A percentile compares a stretch with the other conserved stretches of the same genome.
Conservation (phyloP, 78 protist genomes). For the Creolimax fragrantissima region DNA sequence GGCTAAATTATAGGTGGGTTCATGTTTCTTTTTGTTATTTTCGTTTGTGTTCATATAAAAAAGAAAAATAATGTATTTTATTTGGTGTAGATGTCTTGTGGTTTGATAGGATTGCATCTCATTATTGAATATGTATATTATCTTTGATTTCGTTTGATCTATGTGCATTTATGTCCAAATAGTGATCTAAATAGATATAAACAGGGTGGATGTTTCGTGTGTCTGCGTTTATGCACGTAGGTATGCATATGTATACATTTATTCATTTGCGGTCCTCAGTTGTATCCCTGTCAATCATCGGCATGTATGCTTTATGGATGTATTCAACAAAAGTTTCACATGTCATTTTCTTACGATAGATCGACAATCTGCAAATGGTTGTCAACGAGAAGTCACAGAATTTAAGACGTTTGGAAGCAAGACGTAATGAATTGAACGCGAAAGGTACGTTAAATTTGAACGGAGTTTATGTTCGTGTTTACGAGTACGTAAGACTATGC, state of each 20-base stretch:
- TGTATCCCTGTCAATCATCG: too few species aligned
- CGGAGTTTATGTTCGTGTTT: neutral
- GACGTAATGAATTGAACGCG: conserved; percentile 88
- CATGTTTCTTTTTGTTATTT: too few species aligned
- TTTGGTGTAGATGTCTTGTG: too few species aligned
- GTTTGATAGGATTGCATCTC: too few species aligned
- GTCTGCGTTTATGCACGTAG: neutral
- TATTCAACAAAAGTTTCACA: neutral
- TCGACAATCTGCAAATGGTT: conserved; percentile 33
- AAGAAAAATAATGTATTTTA: too few species aligned
- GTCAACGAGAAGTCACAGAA: conserved; percentile 61
- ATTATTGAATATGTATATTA: too few species aligned
- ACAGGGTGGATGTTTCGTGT: neutral
- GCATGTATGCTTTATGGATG: too few species aligned
- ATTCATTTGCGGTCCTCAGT: too few species aligned
- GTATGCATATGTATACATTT: neutral
- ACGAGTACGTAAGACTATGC: neutral
- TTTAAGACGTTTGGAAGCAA: conserved; percentile 88
- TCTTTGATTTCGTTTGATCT: too few species aligned
- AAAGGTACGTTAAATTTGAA: conserved; percentile 20
- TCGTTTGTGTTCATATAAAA: too few species aligned
- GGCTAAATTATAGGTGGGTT: too few species aligned
- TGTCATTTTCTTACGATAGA: neutral
- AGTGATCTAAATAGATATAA: neutral
- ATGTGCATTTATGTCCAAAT: too few species aligned